Conservation (phyloP, 192 early-diverging fungal species). For the Umbelopsis sp. region DNA sequence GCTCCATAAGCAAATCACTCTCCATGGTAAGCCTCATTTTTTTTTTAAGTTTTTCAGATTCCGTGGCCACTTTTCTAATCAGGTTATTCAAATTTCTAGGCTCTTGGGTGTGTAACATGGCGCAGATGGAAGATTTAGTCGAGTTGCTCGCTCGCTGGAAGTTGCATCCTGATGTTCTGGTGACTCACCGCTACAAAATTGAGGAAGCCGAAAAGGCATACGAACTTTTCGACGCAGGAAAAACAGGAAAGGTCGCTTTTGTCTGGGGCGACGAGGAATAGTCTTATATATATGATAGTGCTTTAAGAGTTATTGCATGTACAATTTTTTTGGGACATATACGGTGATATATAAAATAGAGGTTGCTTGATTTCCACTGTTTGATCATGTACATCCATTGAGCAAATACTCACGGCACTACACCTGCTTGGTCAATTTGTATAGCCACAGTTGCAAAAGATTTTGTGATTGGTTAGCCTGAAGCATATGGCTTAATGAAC, state of each 20-base stretch:
- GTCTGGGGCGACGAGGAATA: neutral
- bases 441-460: too few relatives aligned
- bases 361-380: too few relatives aligned
- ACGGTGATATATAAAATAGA: too few relatives aligned
- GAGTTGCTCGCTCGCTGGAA: slow-evolving; percentile 20
- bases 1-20: slow-evolving; percentile 19
- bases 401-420: too few relatives aligned
- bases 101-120: slow-evolving; percentile 21
- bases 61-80: neutral
- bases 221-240: slow-evolving; percentile 6
- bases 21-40: slow-evolving; percentile 5
- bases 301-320: too few relatives aligned
- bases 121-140: slow-evolving; percentile 16
- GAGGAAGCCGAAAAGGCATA: slow-evolving; percentile 12
- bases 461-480: too few relatives aligned
- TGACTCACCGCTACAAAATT: slow-evolving; percentile 10
- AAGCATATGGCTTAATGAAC: too few relatives aligned
- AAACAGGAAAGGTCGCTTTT: slow-evolving; percentile 23
- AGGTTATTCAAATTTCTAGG: neutral
- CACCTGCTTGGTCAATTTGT: too few relatives aligned
- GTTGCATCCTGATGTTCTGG: slow-evolving; percentile 2
- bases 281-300: too few relatives aligned
- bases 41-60: too few relatives aligned
- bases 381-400: too few relatives aligned
- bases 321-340: too few relatives aligned